These are phyloP conservation scores for Waitea zeae DNA, from an alignment of 1,284 basidiomycete genomes.

Conservation along the genomic window DNA sequence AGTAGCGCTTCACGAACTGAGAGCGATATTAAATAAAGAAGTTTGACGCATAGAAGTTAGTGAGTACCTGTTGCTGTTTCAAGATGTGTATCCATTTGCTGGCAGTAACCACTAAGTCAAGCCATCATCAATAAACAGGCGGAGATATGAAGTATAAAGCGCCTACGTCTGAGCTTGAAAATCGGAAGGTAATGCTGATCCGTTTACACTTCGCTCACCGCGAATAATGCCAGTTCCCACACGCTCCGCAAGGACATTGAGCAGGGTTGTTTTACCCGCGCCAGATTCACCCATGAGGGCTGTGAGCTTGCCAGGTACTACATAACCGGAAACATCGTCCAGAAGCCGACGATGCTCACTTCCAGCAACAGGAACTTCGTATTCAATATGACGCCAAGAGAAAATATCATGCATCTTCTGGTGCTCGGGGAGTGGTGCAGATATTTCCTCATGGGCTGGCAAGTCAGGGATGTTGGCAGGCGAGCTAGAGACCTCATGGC, in stretches of 20 bases:
- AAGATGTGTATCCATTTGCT: slow-evolving; percentile 20
- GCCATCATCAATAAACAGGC: too few species aligned
- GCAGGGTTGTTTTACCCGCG: slow-evolving; percentile 64
- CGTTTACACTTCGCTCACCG: slow-evolving; percentile 45
- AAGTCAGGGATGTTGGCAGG: neutral
- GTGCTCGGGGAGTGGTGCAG: too few species aligned
- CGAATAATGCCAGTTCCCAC: slow-evolving; percentile 66
- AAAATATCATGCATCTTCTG: slow-evolving; percentile 7
- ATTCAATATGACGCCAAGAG: slow-evolving; percentile 11
- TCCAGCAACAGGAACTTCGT: slow-evolving; percentile 22
- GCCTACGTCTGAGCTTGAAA: slow-evolving; percentile 23
- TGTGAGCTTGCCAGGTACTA: slow-evolving; percentile 65
- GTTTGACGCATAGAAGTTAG: too few species aligned
- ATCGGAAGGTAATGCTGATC: slow-evolving; percentile 23
- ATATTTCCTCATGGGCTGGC: neutral
- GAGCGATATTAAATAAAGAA: too few species aligned
- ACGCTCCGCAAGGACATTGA: slow-evolving; percentile 75
- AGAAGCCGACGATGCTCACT: slow-evolving; percentile 39
- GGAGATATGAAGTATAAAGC: too few species aligned
- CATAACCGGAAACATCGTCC: slow-evolving; percentile 71
- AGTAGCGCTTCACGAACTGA: slow-evolving; percentile 61
- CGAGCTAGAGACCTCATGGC: neutral
- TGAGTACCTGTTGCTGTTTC: slow-evolving; percentile 17
- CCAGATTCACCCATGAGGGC: slow-evolving; percentile 74
- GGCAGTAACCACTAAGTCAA: slow-evolving; percentile 27